Evolutionary conservation across 192 early-diverging fungal genomes (phyloP).

Genomic region (Gamsiella multidivaricata): DNA sequence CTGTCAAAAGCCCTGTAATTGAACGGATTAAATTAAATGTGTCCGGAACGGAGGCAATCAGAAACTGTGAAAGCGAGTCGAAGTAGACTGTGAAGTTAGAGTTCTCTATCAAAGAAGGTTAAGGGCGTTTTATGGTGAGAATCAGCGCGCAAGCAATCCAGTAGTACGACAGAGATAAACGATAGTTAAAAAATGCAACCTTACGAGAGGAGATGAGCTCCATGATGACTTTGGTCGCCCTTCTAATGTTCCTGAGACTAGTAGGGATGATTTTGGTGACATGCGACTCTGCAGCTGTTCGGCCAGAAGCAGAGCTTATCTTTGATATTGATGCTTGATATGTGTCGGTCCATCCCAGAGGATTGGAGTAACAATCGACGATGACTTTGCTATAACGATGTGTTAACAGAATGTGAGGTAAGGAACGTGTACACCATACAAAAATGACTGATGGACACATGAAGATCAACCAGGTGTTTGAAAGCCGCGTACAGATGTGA

Average conservation of each 20-base stretch:
- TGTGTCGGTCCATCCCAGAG: conserved; percentile 35
- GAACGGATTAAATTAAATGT: conserved; percentile 53
- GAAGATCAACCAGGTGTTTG: too few relatives aligned
- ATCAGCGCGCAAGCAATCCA: too few relatives aligned
- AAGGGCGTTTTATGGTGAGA: too few relatives aligned
- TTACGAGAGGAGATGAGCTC: conserved; percentile 26
- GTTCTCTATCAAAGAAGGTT: neutral
- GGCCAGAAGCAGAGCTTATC: too few relatives aligned
- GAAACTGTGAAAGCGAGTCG: conserved; percentile 40
- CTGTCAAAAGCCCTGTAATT: conserved; percentile 26
- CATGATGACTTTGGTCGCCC: conserved; percentile 15
- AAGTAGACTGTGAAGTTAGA: conserved; percentile 39
- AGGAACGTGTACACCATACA: neutral
- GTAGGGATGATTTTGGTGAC: neutral
- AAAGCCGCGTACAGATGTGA: conserved; percentile 10
- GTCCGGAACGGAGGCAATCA: conserved; percentile 32
- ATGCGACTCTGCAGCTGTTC: too few relatives aligned
- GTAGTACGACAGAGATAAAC: neutral
- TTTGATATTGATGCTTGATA: neutral
- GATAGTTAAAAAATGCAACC: neutral
- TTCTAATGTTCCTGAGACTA: conserved; percentile 11
- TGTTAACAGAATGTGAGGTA: neutral
- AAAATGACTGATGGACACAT: neutral
- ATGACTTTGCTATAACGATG: conserved; percentile 16
- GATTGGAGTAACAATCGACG: conserved; percentile 42